Conservation (phyloP, 1,284 basidiomycete species). For the Ganoderma meredithae region DNA sequence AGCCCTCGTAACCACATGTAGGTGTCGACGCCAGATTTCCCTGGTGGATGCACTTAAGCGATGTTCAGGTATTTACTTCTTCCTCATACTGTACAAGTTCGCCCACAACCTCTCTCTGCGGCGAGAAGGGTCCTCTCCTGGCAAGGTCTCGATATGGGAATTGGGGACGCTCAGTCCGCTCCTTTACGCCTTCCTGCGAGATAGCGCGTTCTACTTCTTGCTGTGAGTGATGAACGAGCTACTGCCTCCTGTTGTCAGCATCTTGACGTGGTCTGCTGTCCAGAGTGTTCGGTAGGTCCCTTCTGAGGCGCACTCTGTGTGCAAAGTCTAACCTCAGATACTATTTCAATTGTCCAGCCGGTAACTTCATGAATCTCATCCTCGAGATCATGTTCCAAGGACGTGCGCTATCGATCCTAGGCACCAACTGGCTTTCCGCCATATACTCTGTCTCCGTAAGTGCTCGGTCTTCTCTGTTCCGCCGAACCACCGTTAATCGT, state of each 20-base stretch:
- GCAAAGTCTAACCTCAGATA: neutral
- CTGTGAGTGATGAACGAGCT: slow-evolving; percentile 16
- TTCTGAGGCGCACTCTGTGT: too few species aligned
- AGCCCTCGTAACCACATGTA: slow-evolving; percentile 21
- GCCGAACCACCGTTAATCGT: neutral
- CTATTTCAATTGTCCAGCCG: slow-evolving; percentile 2
- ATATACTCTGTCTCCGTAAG: slow-evolving; percentile 20
- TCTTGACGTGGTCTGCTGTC: neutral
- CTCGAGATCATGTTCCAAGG: slow-evolving; percentile 18
- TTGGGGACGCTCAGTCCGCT: slow-evolving; percentile 23
- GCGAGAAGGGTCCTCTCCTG: neutral
- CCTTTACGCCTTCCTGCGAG: slow-evolving; percentile 26
- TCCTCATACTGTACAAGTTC: slow-evolving; percentile 28
- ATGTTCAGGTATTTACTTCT: slow-evolving; percentile 21
- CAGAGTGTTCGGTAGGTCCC: slow-evolving; percentile 18
- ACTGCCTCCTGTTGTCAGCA: neutral
- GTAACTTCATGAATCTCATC: slow-evolving; percentile 22
- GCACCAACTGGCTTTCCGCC: slow-evolving; percentile 16
- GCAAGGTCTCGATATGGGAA: slow-evolving; percentile 17
- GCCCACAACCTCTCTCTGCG: slow-evolving; percentile 17
- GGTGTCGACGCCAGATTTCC: neutral
- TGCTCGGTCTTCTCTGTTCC: neutral
- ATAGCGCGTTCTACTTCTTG: slow-evolving; percentile 29
- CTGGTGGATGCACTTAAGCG: neutral
- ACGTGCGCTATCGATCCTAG: slow-evolving; percentile 13